Base-by-base conservation (phyloP, 2,329 filamentous ascomycete species). In the Ophiostoma perfectum region DNA sequence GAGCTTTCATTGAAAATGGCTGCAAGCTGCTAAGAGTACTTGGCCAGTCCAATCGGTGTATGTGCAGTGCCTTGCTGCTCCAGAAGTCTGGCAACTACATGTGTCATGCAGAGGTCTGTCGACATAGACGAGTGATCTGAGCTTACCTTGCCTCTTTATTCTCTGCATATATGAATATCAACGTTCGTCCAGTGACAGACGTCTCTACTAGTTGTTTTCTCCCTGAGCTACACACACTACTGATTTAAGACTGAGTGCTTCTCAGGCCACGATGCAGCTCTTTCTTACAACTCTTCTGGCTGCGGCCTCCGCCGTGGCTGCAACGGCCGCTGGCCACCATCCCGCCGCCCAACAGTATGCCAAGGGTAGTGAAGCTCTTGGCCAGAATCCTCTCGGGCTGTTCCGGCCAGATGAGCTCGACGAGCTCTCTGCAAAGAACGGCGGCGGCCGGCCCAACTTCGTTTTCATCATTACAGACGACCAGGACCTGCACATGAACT, bases 381-480 rank as follows among this genome's bases (percentile, higher is more conserved):
- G 49, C n/a, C 49, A 55, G n/a, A 8, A 55, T 8, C 49, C 49
- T 55, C 49, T 55, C 49, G 49, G 49, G 18, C 49, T 55, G 49
- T 36, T 55, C 49, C 49, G 49, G n/a, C 49, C 49, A 9, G 49
- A 27, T 9, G 49, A 55, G n/a, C 49, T 55, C 7, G 49, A 27
- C 49, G 27, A 36, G 41, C 55, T 36, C 60, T 68, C 36, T 41
- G 45, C 64, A 38, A 12, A 64, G 62, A 36, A 64, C 18, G 65
- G 65, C 16, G 62, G 65, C 3, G 66, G 64, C 49, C 69, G 44
- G 41, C 72, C 72, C 27, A 74, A 72, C 67, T 69, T 74, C 49
- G 68, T 72, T 3, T 86, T 89, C 71, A 82, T 89, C 70, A 77
- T 89, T 55, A 87, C 86, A 0, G 87, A 90, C 73, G 87, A 89